These are phyloP conservation scores for Hypericum perforatum DNA, from an alignment of 345 rosid species.

Conservation along the genomic window DNA sequence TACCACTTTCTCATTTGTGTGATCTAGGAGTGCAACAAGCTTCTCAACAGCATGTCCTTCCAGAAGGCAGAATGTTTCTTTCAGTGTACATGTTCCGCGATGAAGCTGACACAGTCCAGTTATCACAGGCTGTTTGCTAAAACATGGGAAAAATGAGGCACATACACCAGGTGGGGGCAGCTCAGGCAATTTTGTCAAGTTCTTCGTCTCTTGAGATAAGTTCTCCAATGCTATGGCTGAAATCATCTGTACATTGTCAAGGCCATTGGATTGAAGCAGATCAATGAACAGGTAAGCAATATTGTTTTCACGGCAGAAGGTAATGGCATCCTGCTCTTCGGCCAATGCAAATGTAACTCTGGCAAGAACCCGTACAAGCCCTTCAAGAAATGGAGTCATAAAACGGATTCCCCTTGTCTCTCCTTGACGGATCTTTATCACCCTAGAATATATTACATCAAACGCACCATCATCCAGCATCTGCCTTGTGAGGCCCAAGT, in stretches of 20 bases:
- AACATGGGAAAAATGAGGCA: slow-evolving; percentile 56
- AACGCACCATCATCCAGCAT: slow-evolving; percentile 78
- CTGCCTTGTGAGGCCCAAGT: slow-evolving; percentile 74
- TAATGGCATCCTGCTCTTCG: slow-evolving; percentile 50
- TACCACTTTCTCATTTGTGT: slow-evolving; percentile 78
- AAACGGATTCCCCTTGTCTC: slow-evolving; percentile 64
- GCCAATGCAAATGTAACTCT: slow-evolving; percentile 69
- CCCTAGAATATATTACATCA: slow-evolving; percentile 40
- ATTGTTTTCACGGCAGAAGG: slow-evolving; percentile 57
- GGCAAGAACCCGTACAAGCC: slow-evolving; percentile 66
- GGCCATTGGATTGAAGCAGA: slow-evolving; percentile 62
- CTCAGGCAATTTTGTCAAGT: slow-evolving; percentile 64
- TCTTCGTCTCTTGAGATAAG: slow-evolving; percentile 68
- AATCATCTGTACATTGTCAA: slow-evolving; percentile 65
- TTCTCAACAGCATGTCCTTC: slow-evolving; percentile 84
- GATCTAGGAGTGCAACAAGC: slow-evolving; percentile 81
- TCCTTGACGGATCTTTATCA: slow-evolving; percentile 56
- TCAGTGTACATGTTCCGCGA: slow-evolving; percentile 65
- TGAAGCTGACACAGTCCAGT: slow-evolving; percentile 74
- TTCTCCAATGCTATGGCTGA: slow-evolving; percentile 89
- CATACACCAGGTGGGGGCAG: slow-evolving; percentile 55
- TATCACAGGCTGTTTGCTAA: slow-evolving; percentile 49
- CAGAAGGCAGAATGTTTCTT: slow-evolving; percentile 72
- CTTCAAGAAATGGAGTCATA: slow-evolving; percentile 65
- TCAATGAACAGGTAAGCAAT: slow-evolving; percentile 61